Percentiles rank a stretch among this genome's conserved stretches.
These are phyloP conservation scores for Gleditsia sinensis DNA, from an alignment of 306 rosid species.

Conservation along the genomic window DNA sequence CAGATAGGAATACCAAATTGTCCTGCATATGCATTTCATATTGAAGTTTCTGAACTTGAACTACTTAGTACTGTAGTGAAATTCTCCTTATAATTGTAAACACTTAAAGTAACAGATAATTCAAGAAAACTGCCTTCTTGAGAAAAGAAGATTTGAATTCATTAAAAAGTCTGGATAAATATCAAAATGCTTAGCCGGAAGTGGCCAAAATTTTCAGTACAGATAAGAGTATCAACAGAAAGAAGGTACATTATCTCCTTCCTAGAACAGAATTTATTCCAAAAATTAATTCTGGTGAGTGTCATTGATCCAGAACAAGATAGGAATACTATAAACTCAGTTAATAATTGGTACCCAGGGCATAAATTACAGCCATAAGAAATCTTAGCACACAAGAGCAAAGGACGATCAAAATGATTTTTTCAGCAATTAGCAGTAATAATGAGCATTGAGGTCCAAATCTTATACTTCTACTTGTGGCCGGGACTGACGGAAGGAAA, in stretches of 20 bases:
- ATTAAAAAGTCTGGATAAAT: not conserved
- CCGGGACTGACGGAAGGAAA: not conserved
- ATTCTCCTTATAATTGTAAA: not conserved
- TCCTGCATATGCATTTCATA: not conserved
- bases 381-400: not conserved
- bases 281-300: not conserved
- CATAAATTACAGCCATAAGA: not conserved
- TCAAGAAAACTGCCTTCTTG: not conserved
- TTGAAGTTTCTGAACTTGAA: not conserved
- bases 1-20: not conserved
- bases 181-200: not conserved
- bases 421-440: not conserved
- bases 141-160: not conserved
- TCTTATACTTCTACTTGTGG: not conserved
- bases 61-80: not conserved
- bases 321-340: not conserved
- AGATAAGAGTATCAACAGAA: constrained; percentile 4
- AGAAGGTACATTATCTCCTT: constrained; percentile 16
- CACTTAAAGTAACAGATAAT: not conserved
- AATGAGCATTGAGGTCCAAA: constrained; percentile 10
- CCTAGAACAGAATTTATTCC: not conserved
- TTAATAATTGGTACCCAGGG: not conserved
- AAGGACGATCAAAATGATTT: not conserved
- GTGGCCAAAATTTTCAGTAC: not conserved
- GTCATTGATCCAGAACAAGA: constrained; percentile 19